These are phyloP conservation scores for Termitomyces sp. DNA, from an alignment of 768 basidiomycete genomes.

Conservation along the genomic window DNA sequence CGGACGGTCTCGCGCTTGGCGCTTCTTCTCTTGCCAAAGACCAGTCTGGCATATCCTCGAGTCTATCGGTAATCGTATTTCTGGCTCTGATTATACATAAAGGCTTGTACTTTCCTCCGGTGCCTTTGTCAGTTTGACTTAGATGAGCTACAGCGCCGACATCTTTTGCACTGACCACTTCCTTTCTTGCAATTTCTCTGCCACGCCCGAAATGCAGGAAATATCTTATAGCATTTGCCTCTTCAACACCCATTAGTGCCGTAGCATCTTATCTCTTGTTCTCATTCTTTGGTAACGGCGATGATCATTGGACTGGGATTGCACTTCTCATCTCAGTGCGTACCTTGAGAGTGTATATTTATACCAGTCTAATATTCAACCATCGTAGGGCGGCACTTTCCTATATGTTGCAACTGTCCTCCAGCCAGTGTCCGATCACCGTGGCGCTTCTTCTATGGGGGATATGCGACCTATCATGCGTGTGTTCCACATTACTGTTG, in stretches of 20 bases:
- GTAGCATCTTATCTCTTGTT: slow-evolving; percentile 71
- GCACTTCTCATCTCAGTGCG: slow-evolving; percentile 82
- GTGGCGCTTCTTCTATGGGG: slow-evolving; percentile 25
- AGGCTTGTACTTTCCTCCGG: slow-evolving; percentile 34
- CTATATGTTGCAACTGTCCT: slow-evolving; percentile 90
- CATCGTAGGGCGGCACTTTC: slow-evolving; percentile 79
- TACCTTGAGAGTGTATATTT: slow-evolving; percentile 2
- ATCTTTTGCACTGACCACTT: slow-evolving; percentile 81
- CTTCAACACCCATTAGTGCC: slow-evolving; percentile 81
- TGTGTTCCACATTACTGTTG: slow-evolving; percentile 49
- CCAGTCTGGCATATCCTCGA: slow-evolving; percentile 28
- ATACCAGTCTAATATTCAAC: not conserved
- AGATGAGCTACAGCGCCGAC: slow-evolving; percentile 66
- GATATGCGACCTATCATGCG: slow-evolving; percentile 42
- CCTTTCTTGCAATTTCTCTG: slow-evolving; percentile 74
- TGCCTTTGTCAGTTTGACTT: not conserved
- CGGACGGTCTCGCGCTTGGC: slow-evolving; percentile 91
- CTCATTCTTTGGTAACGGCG: slow-evolving; percentile 42
- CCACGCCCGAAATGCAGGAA: slow-evolving; percentile 63
- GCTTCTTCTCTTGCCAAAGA: slow-evolving; percentile 51
- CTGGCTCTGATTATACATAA: slow-evolving; percentile 91
- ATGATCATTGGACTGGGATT: slow-evolving; percentile 60
- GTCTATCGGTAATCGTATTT: slow-evolving; percentile 80
- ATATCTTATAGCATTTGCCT: slow-evolving; percentile 73
- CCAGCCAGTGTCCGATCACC: slow-evolving; percentile 62